Evolutionary conservation across 108 stramenopile species (phyloP).

Genomic region (Skeletonema menzelii): DNA sequence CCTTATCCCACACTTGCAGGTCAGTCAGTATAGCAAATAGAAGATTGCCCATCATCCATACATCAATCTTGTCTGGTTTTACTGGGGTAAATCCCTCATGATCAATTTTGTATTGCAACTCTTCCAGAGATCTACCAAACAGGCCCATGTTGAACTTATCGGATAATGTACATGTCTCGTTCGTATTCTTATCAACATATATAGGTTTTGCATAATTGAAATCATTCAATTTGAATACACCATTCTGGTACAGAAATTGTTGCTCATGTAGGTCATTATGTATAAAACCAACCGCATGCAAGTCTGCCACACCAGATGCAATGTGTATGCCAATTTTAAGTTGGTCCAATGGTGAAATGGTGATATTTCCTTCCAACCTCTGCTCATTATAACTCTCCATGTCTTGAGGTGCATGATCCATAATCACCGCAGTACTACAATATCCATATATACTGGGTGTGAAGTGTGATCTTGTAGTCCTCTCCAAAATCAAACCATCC

Average conservation of each 20-base stretch:
- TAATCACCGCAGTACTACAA: slow-evolving; percentile 39
- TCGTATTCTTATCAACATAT: slow-evolving; percentile 26
- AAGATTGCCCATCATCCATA: background rate
- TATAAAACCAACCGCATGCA: slow-evolving; percentile 51
- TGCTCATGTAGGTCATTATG: slow-evolving; percentile 55
- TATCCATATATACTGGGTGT: slow-evolving; percentile 38
- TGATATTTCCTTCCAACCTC: background rate
- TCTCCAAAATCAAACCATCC: slow-evolving; percentile 37
- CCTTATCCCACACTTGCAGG: background rate
- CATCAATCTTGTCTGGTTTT: background rate
- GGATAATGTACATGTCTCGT: background rate
- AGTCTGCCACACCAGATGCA: slow-evolving; percentile 50
- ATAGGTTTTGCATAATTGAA: slow-evolving; percentile 32
- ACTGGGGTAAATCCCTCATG: background rate
- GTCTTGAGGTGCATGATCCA: slow-evolving; percentile 48
- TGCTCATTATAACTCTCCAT: slow-evolving; percentile 46
- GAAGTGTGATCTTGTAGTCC: slow-evolving; percentile 22
- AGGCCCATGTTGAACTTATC: background rate
- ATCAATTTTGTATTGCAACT: background rate
- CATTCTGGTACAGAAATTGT: slow-evolving; percentile 40
- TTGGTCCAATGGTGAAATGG: slow-evolving; percentile 2
- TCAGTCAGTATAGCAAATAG: background rate
- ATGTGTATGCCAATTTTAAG: slow-evolving; percentile 32
- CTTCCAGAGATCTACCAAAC: background rate
- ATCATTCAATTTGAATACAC: slow-evolving; percentile 34